Base-by-base conservation (phyloP, 2,329 filamentous ascomycete species). In the Pseudogymnoascus pannorum region DNA sequence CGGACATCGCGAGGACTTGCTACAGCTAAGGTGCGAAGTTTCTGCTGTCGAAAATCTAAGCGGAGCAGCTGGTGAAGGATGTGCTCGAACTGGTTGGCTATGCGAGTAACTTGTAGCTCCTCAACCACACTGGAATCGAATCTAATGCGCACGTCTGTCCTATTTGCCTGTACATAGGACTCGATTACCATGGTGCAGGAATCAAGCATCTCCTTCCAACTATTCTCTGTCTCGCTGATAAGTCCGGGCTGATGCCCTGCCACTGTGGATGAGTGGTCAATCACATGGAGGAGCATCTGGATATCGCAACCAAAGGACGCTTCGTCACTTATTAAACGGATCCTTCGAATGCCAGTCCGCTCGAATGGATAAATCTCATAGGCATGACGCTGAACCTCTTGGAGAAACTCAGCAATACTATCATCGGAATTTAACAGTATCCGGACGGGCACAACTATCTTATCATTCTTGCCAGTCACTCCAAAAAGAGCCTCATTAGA, bases 401-500 rank as follows among this genome's bases (percentile, higher is more conserved):
- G 48, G 26, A 54, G 26, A 54, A 54, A 54, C 26, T 18, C 48
- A 18, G 48, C 26, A 54, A 54, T 5, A 11, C 48, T 54, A 54
- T 20, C 16, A 18, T 33, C 26, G 9, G 48, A 12, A 14, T 54
- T 54, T 9, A 54, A 12, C n/a, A 54, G 5, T 31, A 54, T 54
- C 14, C 48, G 26, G 16, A 20, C 16, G 1, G 48, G 48, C 11
- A 33, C 48, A 12, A 54, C 16, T 9, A 4, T 31, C 9, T 54
- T 54, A 16, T 8, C 26, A n/a, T 33, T 26, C n/a, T 31, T 54
- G 48, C 9, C 8, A 9, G 26, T 54, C 9, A 31, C 26, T 33
- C 48, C 26, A n/a, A 54, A 54, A 18, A 54, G 26, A n/a, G 48
- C 48, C 48, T 54, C 48, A 20, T 54, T 54, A 12, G 48, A 54